phyloP scores from a whole-genome alignment of 2,329 filamentous ascomycete species.

The Cyclaneusma minus region DNA sequence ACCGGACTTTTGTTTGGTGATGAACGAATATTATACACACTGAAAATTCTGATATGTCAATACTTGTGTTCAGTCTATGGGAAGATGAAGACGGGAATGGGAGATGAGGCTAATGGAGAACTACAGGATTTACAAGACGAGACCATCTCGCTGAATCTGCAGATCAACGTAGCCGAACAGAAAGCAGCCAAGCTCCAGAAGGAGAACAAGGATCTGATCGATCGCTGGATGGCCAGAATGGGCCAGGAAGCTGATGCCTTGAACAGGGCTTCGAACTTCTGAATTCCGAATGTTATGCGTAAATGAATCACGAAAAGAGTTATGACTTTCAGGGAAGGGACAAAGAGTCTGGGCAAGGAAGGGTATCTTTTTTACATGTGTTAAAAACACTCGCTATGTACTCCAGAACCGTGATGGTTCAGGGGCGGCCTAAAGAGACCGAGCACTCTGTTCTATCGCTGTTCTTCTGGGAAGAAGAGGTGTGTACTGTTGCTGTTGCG shows the following conservation, averaged over 20 bases:
- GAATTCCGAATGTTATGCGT: too few relatives aligned
- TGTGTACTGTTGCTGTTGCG: too few relatives aligned
- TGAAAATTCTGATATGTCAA: neutral
- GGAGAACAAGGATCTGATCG: conserved; percentile 81
- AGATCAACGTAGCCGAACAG: conserved; percentile 75
- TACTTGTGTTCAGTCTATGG: too few relatives aligned
- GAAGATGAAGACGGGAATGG: conserved; percentile 1
- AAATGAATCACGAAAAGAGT: too few relatives aligned
- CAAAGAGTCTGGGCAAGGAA: too few relatives aligned
- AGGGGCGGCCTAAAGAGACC: too few relatives aligned
- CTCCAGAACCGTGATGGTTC: too few relatives aligned
- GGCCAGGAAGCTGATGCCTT: conserved; percentile 74
- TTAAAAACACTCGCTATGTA: too few relatives aligned
- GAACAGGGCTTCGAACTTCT: conserved; percentile 44
- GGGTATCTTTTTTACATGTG: too few relatives aligned
- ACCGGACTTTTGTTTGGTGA: neutral
- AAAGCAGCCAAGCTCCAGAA: conserved; percentile 53
- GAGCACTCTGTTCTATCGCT: too few relatives aligned
- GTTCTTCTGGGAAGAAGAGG: too few relatives aligned
- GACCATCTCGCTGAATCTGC: conserved; percentile 71
- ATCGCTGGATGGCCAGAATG: conserved; percentile 83
- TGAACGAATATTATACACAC: neutral
- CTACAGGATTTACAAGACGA: conserved; percentile 75
- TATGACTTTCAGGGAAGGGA: too few relatives aligned
- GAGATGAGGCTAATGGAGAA: conserved; percentile 6